Evolutionary conservation across 257 asterid genomes (phyloP), one percentile per base, ranked within the genome.

Genomic region (Solanum corneliomulleri): DNA sequence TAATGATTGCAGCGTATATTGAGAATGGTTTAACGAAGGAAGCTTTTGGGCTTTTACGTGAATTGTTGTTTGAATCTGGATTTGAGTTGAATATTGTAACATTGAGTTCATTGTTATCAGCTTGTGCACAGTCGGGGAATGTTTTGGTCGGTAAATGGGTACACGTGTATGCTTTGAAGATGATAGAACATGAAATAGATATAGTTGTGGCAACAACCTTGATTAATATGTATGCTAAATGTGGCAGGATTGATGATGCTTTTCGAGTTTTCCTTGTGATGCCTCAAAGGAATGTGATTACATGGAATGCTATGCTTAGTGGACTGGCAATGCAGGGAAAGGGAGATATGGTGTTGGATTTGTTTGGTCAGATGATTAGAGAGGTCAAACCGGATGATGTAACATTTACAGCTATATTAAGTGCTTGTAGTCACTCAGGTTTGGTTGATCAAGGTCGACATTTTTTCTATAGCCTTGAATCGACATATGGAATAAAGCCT

Each of bases 291-390:
- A 96, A 92, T 47, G 92, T 93, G 68, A 72, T 93, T 16, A 86
- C 94, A 10, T 96, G 97, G 98, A 96, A 96, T 86, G 95, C 98
- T 11, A 91, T 94, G 91, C 93, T 96, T 60, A 90, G 93, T 42
- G 99, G 99, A 44, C 86, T 94, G 66, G 98, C 99, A 69, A 92
- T 95, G 98, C 99, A 96, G 47, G 98, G 98, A 88, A 92, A 90
- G 88, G 98, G 98, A 47, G 58, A 90, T 13, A 11, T 62, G 71
- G 95, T 89, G 37, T 80, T 94, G 71, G 85, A 89, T 27, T 89
- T 96, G 95, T 92, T 96, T 72, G 84, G 87, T 77, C 88, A 89
- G 85, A 96, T 96, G 99, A 83, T 91, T 62, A 82, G 92, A 88
- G 96, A 91, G 87, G 89, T 91, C 85, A 88, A 89, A 86, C 98